Evolutionary conservation across 2,329 filamentous ascomycete genomes (phyloP).

Genomic region (Curvularia lunata): DNA sequence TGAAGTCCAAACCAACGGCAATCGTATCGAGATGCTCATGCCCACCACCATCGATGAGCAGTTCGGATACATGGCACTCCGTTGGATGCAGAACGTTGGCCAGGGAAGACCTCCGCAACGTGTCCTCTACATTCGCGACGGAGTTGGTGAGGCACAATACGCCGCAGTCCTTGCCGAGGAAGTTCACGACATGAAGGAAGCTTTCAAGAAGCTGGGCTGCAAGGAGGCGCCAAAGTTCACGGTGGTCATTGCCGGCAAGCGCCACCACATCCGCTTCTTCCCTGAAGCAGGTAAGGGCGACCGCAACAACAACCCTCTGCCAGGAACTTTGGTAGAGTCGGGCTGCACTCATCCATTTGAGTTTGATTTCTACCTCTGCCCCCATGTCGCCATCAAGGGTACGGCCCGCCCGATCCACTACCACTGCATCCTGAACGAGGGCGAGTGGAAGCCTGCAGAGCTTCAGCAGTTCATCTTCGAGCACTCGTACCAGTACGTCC

Average conservation of each 20-base stretch:
- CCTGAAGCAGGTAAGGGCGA: constrained; percentile 70
- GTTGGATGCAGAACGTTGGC: constrained; percentile 67
- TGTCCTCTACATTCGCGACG: constrained; percentile 91
- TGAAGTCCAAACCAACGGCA: constrained; percentile 81
- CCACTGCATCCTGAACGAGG: constrained; percentile 85
- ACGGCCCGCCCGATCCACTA: constrained; percentile 94
- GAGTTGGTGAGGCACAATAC: constrained; percentile 85
- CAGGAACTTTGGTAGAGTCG: constrained; percentile 84
- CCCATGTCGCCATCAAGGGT: constrained; percentile 85
- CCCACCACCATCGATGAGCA: constrained; percentile 69
- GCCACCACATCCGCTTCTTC: constrained; percentile 89
- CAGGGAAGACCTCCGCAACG: constrained; percentile 68
- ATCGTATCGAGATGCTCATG: constrained; percentile 78
- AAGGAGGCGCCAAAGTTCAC: constrained; percentile 70
- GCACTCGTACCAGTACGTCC: constrained; percentile 90
- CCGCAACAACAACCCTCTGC: constrained; percentile 79
- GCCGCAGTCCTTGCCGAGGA: constrained; percentile 80
- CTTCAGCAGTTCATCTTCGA: constrained; percentile 92
- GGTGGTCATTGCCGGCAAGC: constrained; percentile 88
- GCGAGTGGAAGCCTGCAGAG: constrained; percentile 67
- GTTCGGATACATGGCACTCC: constrained; percentile 66
- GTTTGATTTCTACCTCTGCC: constrained; percentile 81
- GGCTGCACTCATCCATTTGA: constrained; percentile 92
- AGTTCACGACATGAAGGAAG: constrained; percentile 70
- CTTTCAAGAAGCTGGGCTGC: constrained; percentile 56